phyloP scores from a whole-genome alignment of 2,329 filamentous ascomycete genomes.

The Aspergillus arachidicola region DNA sequence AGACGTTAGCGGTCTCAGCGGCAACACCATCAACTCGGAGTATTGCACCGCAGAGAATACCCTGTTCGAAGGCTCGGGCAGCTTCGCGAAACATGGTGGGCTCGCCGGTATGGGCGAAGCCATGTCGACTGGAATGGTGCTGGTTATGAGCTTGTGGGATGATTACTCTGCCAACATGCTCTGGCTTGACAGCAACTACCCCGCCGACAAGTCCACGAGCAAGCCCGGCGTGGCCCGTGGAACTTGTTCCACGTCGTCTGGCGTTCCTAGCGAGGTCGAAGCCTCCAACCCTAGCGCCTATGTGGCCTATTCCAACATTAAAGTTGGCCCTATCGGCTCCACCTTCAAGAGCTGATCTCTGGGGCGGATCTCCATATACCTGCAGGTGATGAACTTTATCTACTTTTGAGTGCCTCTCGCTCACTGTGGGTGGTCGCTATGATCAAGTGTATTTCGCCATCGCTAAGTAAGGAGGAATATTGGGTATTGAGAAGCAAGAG shows the following conservation, averaged over 20 bases:
- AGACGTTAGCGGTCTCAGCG: conserved; percentile 44
- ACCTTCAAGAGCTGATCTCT: conserved; percentile 41
- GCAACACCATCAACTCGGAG: conserved; percentile 58
- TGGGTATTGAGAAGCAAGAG: background rate
- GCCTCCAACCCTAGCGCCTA: conserved; percentile 48
- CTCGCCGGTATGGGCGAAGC: conserved; percentile 58
- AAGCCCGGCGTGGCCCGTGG: conserved; percentile 57
- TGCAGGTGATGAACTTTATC: background rate
- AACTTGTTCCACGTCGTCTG: conserved; percentile 55
- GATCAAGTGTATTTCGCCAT: background rate
- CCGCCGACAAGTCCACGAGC: conserved; percentile 48
- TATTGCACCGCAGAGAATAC: conserved; percentile 62
- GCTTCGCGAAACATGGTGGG: conserved; percentile 60
- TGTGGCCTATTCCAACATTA: conserved; percentile 63
- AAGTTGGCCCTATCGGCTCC: conserved; percentile 59
- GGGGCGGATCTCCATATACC: background rate
- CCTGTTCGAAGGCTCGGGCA: conserved; percentile 57
- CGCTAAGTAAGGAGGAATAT: background rate
- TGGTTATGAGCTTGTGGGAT: conserved; percentile 65
- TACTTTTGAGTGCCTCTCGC: background rate
- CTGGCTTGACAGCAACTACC: conserved; percentile 72
- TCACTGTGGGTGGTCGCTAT: background rate
- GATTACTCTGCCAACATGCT: conserved; percentile 71
- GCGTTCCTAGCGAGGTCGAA: conserved; percentile 56
- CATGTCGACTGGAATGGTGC: conserved; percentile 61